Evolutionary conservation across 352 stramenopile genomes (phyloP), one percentile per base, ranked within the genome.

Genomic region (Hyaloperonospora brassicae): DNA sequence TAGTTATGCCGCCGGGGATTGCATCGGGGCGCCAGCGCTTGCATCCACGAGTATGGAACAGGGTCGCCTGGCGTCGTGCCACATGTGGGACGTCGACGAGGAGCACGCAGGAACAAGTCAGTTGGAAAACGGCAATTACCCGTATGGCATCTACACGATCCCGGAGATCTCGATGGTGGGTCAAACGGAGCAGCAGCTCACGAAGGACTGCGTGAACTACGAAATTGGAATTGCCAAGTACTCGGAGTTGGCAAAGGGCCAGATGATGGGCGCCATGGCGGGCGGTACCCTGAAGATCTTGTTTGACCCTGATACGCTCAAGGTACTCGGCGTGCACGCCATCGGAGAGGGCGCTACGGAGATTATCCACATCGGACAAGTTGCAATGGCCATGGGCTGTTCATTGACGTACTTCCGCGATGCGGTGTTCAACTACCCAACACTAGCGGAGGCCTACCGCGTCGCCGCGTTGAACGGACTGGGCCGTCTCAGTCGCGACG

Each of bases 321-420:
- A 93, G 57, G 50, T 96, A 25, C 75, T 89, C 45, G 86, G 86
- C 24, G 86, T 96, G 34, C 86, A 96, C 60, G 84, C 83, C 21
- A 92, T 96, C 50, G 86, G 86, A 35, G 85, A 96, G 52, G 85
- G 85, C 12, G 86, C 86, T 11, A 96, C 85, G 5, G 86, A 96
- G 59, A 95, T 95, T 66, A 94, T 96, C 59, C 86, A 96, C 62
- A 96, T 96, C 52, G 86, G 86, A n/a, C 86, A 96, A 59, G 86
- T 95, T 17, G 78, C 76, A n/a, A 90, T 93, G 58, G 74, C 76
- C 36, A 88, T 88, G 77, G 70, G 55, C 24, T 83, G 76, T 61
- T 81, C 83, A 46, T 48, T 96, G 41, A 87, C 86, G 27, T 95
- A 95, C 69, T 95, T 96, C 61, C 78, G 83, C 31, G 81, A 92